These are phyloP conservation scores for Ceratonia siliqua DNA, from an alignment of 306 rosid genomes.

Conservation along the genomic window DNA sequence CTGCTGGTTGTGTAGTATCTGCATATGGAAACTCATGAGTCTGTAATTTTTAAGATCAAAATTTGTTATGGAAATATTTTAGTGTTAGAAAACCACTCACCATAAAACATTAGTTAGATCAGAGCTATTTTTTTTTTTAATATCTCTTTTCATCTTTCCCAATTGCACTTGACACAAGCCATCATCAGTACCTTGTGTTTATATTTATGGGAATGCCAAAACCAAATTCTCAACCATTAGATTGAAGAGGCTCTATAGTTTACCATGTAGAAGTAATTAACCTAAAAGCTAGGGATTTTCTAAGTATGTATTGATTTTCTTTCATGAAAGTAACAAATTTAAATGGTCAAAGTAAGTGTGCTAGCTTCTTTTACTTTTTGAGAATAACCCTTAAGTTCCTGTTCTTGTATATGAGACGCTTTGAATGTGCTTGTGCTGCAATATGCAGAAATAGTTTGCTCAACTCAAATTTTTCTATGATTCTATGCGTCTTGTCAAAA, in stretches of 20 bases:
- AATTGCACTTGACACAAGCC: background rate
- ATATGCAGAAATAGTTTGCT: conserved; percentile 1
- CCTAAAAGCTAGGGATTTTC: background rate
- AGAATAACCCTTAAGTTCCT: background rate
- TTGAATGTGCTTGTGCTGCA: background rate
- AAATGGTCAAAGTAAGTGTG: background rate
- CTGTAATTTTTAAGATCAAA: background rate
- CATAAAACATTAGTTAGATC: background rate
- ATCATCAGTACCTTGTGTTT: background rate
- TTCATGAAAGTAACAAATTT: background rate
- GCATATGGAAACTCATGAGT: background rate
- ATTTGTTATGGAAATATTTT: background rate
- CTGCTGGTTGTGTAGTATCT: conserved; percentile 35
- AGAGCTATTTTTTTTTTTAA: background rate
- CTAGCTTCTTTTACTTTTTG: background rate
- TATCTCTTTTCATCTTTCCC: background rate
- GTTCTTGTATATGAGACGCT: background rate
- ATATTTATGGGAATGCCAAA: too few relatives aligned
- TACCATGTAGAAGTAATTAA: background rate
- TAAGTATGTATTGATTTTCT: background rate
- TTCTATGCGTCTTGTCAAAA: background rate
- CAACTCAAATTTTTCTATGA: background rate
- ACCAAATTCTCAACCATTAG: background rate
- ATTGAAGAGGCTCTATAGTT: background rate
- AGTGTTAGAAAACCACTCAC: background rate